Evolutionary conservation across 306 rosid genomes (phyloP).

Genomic region (Mimosa bimucronata): DNA sequence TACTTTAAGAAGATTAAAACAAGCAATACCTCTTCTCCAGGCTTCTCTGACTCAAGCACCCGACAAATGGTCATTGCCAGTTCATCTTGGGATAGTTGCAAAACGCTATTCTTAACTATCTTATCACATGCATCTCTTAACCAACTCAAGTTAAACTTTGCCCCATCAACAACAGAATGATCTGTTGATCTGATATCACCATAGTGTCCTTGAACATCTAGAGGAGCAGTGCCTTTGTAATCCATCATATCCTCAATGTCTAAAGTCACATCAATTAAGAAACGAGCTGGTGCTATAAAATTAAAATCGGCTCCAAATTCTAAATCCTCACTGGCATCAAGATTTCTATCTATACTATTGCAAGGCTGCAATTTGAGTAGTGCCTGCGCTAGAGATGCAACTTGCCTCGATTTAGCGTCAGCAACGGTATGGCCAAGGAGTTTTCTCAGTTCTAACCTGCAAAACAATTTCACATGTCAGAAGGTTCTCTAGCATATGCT

Average conservation of each 20-base stretch:
- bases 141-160: slow-evolving; percentile 63
- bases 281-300: slow-evolving; percentile 80
- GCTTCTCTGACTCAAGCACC: slow-evolving; percentile 89
- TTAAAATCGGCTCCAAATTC: slow-evolving; percentile 90
- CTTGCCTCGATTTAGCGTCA: slow-evolving; percentile 66
- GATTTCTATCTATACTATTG: slow-evolving; percentile 45
- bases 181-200: slow-evolving; percentile 30
- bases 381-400: slow-evolving; percentile 63
- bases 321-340: slow-evolving; percentile 41
- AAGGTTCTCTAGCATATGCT: slow-evolving; percentile 27
- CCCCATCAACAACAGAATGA: slow-evolving; percentile 43
- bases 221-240: slow-evolving; percentile 51
- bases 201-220: slow-evolving; percentile 47
- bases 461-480: slow-evolving; percentile 28
- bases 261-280: slow-evolving; percentile 74
- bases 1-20: slow-evolving; percentile 22
- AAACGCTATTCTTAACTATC: slow-evolving; percentile 50
- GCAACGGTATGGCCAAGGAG: slow-evolving; percentile 65
- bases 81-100: slow-evolving; percentile 74
- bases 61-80: slow-evolving; percentile 90
- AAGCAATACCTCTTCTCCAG: slow-evolving; percentile 87
- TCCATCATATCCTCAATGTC: slow-evolving; percentile 67
- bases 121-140: slow-evolving; percentile 78
- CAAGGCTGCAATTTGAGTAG: slow-evolving; percentile 68
- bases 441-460: slow-evolving; percentile 77